phyloP scores from a whole-genome alignment of 345 rosid species.

The Clarkia xantiana region DNA sequence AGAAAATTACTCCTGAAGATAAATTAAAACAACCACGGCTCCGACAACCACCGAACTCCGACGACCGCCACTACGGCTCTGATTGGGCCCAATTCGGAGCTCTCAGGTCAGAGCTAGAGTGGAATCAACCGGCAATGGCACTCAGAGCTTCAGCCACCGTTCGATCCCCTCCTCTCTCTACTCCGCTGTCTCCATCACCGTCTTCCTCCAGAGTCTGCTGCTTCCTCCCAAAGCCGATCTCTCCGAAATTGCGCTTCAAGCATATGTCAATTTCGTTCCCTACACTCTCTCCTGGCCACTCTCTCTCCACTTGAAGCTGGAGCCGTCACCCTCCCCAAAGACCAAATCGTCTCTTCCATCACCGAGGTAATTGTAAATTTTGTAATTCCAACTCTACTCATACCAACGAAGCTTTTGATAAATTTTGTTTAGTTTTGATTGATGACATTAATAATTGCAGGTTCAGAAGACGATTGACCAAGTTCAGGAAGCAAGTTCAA shows the following conservation, averaged over 20 bases:
- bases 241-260: conserved; percentile 18
- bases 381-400: not conserved
- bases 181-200: conserved; percentile 10
- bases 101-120: too few species aligned
- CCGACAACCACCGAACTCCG: too few species aligned
- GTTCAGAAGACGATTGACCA: conserved; percentile 74
- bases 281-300: conserved; percentile 37
- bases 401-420: conserved; percentile 5
- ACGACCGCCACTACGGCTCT: too few species aligned
- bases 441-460: conserved; percentile 23
- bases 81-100: too few species aligned
- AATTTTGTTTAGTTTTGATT: too few species aligned
- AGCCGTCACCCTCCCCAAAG: conserved; percentile 55
- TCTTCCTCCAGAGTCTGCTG: conserved; percentile 15
- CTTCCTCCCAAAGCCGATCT: conserved; percentile 7
- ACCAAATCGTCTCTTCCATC: conserved; percentile 77
- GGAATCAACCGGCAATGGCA: conserved; percentile 28
- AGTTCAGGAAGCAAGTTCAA: conserved; percentile 54
- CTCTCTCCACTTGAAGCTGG: conserved; percentile 49
- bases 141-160: conserved; percentile 34
- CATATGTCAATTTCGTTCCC: conserved; percentile 42
- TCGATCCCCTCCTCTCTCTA: conserved; percentile 13
- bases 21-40: too few species aligned
- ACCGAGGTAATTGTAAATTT: conserved; percentile 61
- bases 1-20: too few species aligned